Evolutionary conservation across 148 eudicot species (phyloP).

Genomic region (Mesembryanthemum crystallinum): DNA sequence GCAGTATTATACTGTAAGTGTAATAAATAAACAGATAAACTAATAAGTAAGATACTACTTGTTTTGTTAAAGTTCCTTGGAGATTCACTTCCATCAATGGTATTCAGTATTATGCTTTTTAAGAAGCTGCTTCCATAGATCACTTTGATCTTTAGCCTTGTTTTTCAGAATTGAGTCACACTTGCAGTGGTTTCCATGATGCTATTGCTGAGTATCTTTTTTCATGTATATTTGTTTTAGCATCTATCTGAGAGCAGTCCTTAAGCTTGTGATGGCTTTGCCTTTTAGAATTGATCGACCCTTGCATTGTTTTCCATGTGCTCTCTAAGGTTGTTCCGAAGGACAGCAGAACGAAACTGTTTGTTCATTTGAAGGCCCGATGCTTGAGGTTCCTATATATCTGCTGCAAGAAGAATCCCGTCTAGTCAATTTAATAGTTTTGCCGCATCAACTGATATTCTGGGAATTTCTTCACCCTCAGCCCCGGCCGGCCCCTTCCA

Average conservation of each 20-base stretch:
- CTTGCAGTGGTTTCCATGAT: not conserved
- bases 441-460: not conserved
- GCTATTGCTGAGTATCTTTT: not conserved
- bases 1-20: not conserved
- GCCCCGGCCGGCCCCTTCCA: not conserved
- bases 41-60: too few relatives aligned
- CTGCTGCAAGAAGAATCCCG: not conserved
- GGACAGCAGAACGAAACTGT: not conserved
- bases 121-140: not conserved
- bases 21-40: not conserved
- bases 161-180: too few relatives aligned
- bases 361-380: not conserved
- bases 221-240: not conserved
- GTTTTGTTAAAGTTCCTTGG: not conserved
- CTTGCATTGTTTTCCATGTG: not conserved
- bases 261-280: too few relatives aligned
- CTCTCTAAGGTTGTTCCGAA: not conserved
- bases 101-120: not conserved
- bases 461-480: not conserved
- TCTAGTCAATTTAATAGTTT: too few relatives aligned
- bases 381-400: not conserved
- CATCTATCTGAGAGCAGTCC: too few relatives aligned
- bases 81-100: slow-evolving; percentile 4
- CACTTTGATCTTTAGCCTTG: not conserved
- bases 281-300: not conserved